Percentiles rank a stretch among this genome's conserved stretches.
phyloP scores from a whole-genome alignment of 1,284 basidiomycete genomes.

The Ceratobasidium sp. region DNA sequence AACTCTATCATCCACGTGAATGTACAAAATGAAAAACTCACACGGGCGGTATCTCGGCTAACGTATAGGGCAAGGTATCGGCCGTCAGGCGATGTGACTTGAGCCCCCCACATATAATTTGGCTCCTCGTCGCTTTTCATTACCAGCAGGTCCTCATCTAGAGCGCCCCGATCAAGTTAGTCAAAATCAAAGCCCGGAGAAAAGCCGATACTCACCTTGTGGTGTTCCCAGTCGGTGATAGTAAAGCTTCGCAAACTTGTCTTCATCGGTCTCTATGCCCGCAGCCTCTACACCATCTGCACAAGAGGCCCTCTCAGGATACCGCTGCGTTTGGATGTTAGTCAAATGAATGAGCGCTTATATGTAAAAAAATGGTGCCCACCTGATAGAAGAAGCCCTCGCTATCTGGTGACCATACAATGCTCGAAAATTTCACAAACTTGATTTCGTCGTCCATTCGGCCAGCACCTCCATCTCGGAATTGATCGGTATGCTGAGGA shows the following conservation, averaged over 20 bases:
- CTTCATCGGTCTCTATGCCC: constrained; percentile 74
- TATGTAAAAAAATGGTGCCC: constrained; percentile 48
- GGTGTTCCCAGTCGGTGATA: constrained; percentile 79
- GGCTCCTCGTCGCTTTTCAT: constrained; percentile 74
- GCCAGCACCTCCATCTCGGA: constrained; percentile 63
- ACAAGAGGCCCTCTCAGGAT: constrained; percentile 67
- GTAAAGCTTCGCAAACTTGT: constrained; percentile 78
- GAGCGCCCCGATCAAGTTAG: constrained; percentile 36
- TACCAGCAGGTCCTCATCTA: constrained; percentile 78
- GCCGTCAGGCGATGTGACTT: constrained; percentile 71
- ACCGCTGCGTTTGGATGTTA: constrained; percentile 62
- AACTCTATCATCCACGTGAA: not conserved
- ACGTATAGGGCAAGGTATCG: constrained; percentile 73
- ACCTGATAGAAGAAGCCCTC: constrained; percentile 89
- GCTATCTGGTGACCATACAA: constrained; percentile 81
- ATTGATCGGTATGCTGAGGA: constrained; percentile 57
- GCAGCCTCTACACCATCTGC: constrained; percentile 64
- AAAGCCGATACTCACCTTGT: constrained; percentile 67
- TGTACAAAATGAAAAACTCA: constrained; percentile 54
- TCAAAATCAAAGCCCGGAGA: constrained; percentile 3
- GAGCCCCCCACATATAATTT: constrained; percentile 74
- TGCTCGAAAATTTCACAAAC: constrained; percentile 80
- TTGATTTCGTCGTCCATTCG: constrained; percentile 75
- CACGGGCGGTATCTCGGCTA: constrained; percentile 74
- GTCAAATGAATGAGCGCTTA: constrained; percentile 14